A percentile compares a stretch with the other conserved stretches of the same genome.
Conservation (phyloP, 768 basidiomycete genomes). For the Trametes meyenii region DNA sequence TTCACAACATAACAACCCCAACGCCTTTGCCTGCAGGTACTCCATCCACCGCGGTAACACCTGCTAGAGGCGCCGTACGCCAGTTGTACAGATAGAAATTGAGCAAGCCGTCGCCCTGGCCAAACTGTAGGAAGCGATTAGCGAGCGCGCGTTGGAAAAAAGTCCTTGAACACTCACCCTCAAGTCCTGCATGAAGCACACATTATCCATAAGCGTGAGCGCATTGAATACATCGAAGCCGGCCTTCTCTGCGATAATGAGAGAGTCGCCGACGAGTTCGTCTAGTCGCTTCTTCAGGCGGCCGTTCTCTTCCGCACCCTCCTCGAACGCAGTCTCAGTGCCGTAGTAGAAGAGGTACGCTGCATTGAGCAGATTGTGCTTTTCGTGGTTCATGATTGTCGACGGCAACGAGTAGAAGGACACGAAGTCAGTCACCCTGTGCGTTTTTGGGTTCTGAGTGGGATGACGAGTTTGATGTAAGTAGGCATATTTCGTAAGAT, state of each 20-base stretch:
- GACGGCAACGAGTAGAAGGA: constrained; percentile 98
- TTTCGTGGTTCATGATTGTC: constrained; percentile 79
- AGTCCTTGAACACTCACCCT: constrained; percentile 55
- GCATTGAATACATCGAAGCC: constrained; percentile 98
- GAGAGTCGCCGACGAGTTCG: constrained; percentile 74
- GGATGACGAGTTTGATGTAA: background rate
- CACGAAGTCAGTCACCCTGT: constrained; percentile 91
- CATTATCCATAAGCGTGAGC: constrained; percentile 93
- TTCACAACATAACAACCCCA: constrained; percentile 91
- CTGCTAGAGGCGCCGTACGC: constrained; percentile 80
- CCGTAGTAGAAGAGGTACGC: constrained; percentile 98
- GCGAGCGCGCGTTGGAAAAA: background rate
- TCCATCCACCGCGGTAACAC: constrained; percentile 55
- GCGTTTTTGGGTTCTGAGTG: constrained; percentile 74
- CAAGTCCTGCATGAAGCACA: constrained; percentile 75
- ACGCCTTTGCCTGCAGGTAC: constrained; percentile 75
- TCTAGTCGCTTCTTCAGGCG: constrained; percentile 69
- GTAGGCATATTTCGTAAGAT: background rate
- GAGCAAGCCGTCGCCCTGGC: constrained; percentile 87
- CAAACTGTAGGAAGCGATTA: constrained; percentile 62
- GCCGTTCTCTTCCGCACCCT: constrained; percentile 61
- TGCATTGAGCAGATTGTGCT: constrained; percentile 77
- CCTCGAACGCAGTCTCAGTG: constrained; percentile 69
- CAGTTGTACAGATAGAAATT: constrained; percentile 97
- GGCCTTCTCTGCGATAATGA: constrained; percentile 79